Evolutionary conservation across 2,329 filamentous ascomycete genomes (phyloP).

Genomic region (Aspergillus latus): DNA sequence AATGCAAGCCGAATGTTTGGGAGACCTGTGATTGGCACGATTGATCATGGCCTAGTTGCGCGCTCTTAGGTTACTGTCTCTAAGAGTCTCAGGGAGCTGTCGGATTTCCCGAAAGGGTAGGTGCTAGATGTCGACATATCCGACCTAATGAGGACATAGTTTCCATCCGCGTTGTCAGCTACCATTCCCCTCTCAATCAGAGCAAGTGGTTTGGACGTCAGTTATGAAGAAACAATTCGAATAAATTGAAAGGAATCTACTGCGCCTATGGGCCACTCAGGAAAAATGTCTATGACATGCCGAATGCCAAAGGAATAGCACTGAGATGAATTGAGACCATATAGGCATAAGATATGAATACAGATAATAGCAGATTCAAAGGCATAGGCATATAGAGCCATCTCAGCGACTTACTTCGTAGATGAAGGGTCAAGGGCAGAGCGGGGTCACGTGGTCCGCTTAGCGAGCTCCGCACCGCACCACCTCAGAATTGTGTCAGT

Average conservation of each 20-base stretch:
- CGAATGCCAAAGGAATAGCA: background rate
- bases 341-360: background rate
- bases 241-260: background rate
- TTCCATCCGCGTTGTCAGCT: background rate
- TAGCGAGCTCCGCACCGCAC: slow-evolving; percentile 46
- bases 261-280: background rate
- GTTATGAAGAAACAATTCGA: background rate
- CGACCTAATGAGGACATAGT: background rate
- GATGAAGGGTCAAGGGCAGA: slow-evolving; percentile 37
- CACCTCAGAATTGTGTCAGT: slow-evolving; percentile 40
- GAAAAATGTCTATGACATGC: background rate
- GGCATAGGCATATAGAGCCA: background rate
- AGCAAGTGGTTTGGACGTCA: background rate
- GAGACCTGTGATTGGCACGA: slow-evolving; percentile 36
- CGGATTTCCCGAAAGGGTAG: too few relatives aligned
- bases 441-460: slow-evolving; percentile 43
- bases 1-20: slow-evolving; percentile 38
- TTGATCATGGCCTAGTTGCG: background rate
- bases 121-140: background rate
- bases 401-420: background rate
- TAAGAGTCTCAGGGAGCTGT: background rate
- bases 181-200: background rate
- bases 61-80: background rate
- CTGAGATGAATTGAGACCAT: background rate
- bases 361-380: background rate